Base-by-base conservation (phyloP, 768 basidiomycete genomes). In the Mycena chlorophos region DNA sequence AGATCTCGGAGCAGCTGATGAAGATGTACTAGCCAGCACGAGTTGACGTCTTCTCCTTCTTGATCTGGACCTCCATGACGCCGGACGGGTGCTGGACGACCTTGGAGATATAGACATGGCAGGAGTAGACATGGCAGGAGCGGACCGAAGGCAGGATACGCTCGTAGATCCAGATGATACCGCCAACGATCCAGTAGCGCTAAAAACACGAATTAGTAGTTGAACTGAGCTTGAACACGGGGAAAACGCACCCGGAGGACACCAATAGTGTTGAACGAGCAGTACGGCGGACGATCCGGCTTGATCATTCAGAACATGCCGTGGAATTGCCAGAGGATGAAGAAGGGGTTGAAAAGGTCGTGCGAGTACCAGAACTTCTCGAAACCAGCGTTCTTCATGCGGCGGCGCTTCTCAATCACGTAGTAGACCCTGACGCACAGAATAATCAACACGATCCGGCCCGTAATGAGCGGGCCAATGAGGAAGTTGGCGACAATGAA, bases 31-130 rank as follows among this genome's bases (percentile, higher is more conserved):
- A 91, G 19, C 94, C 94, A 5, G 94, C 92, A 13, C 87, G 82
- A 20, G 83, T 86, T 2, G 78, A 86, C 1, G 85, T 92, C 74
- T 88, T 90, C 69, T 97, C 95, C 74, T 97, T 98, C 80, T 95
- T 96, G 80, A 98, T 95, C 72, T 97, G 95, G 26, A 98, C 75
- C 73, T 98, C 94, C 76, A 94, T 81, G 60, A 96, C 94, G 58
- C n/a, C 91, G 42, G 90, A 93, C 27, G 95, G 95, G 71, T n/a
- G n/a, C n/a, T n/a, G n/a, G n/a, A n/a, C n/a, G n/a, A n/a, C n/a
- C n/a, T n/a, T n/a, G n/a, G n/a, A n/a, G n/a, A n/a, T n/a, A n/a
- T n/a, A n/a, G n/a, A n/a, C n/a, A n/a, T n/a, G n/a, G n/a, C n/a
- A n/a, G n/a, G n/a, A n/a, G n/a, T n/a, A 97, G 56, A 85, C 79